Conservation (phyloP, 2,329 filamentous ascomycete species). For the Diaporthe capsici region DNA sequence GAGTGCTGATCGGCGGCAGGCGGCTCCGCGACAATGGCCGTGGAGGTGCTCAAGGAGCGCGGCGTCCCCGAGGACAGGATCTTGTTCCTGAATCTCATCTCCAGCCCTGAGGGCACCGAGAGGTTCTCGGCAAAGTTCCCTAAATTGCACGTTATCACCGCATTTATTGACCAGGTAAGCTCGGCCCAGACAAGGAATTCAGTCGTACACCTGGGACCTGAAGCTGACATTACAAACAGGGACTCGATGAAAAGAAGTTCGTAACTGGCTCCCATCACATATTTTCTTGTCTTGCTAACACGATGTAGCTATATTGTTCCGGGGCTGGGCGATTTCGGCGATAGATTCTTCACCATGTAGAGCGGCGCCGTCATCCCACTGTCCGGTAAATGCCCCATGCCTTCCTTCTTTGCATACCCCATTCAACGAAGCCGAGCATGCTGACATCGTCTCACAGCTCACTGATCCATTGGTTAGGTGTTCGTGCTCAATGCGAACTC, state of each 20-base stretch:
- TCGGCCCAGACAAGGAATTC: constrained; percentile 5
- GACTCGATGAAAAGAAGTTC: constrained; percentile 98
- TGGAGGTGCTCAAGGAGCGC: constrained; percentile 89
- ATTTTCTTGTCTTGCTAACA: constrained; percentile 52
- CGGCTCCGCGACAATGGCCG: constrained; percentile 96
- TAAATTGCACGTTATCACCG: constrained; percentile 90
- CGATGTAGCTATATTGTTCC: constrained; percentile 88
- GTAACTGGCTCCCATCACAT: constrained; percentile 49
- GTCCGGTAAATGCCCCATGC: constrained; percentile 22
- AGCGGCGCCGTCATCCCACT: constrained; percentile 41
- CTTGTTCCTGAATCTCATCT: constrained; percentile 95
- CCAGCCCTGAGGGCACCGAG: constrained; percentile 92
- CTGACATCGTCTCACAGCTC: constrained; percentile 19
- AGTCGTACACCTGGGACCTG: constrained; percentile 1
- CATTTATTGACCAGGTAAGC: constrained; percentile 87
- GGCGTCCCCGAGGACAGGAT: constrained; percentile 97
- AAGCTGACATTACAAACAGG: constrained; percentile 60
- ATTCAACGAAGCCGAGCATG: neutral
- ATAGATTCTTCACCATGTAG: constrained; percentile 95
- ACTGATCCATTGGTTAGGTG: neutral
- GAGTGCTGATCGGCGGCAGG: constrained; percentile 63
- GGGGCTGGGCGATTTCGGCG: constrained; percentile 94
- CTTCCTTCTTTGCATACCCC: neutral
- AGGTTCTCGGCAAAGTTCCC: constrained; percentile 93
- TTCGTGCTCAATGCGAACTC: constrained; percentile 2